Base-by-base conservation (phyloP, 2,329 filamentous ascomycete species). In the Microdochium bolleyi region DNA sequence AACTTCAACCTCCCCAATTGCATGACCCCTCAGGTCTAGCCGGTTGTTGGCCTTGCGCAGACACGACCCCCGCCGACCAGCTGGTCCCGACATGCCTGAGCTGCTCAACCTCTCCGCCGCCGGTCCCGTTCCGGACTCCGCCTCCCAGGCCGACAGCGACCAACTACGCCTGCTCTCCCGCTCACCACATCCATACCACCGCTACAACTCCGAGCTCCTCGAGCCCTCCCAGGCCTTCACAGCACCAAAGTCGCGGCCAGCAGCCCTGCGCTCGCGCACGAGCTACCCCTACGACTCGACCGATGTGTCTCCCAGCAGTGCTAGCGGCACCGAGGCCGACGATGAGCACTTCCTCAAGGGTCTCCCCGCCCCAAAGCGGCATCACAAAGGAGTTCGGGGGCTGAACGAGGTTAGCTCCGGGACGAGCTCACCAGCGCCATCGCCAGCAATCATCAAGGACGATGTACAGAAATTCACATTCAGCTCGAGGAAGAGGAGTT, bases 241-340 rank as follows among this genome's bases (percentile, higher is more conserved):
- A 52, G 62, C 57, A 21, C 55, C 58, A 19, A 58, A 48, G 52
- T 59, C 50, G 54, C 51, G 49, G 60, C 62, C 13, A 60, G 60
- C 24, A 50, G 61, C 44, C 57, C 52, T 14, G 60, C 62, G 34
- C 46, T 55, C 58, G 5, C 55, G 53, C 11, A 58, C 60, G 24
- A 55, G 61, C 3, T 59, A 63, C 34, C 62, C 67, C 8, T 56
- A 62, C 48, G 69, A 73, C 56, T 67, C 72, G 54, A 77, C 74
- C 57, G 77, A 80, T 51, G 82, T 80, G 3, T 76, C 78, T 1
- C 78, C 83, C 2, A 82, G 81, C 11, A 96, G 89, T 67, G 92
- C 96, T 60, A 96, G 91, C 66, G 92, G 92, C 24, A 95, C 92
- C 19, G 92, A 97, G 66, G 92, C 92, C 38, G 92, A 96, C 62